A percentile compares a stretch with the other conserved stretches of the same genome.
phyloP scores from a whole-genome alignment of 495 filamentous ascomycete genomes.

The Daldinia vernicosa region DNA sequence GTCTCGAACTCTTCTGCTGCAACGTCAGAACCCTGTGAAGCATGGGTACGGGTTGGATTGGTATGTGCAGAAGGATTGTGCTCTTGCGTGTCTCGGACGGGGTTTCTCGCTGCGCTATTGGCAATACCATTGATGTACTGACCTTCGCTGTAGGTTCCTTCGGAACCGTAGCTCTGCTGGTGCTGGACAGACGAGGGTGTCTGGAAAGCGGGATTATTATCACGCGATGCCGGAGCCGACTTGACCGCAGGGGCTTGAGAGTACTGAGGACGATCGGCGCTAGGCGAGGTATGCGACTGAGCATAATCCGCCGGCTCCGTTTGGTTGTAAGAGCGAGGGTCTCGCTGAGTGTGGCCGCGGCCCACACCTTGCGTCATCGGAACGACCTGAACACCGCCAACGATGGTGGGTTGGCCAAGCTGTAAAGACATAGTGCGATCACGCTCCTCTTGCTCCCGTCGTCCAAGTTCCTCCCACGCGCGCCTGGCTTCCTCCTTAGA shows the following conservation, averaged over 20 bases:
- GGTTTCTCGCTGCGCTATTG: slow-evolving; percentile 50
- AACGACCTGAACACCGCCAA: slow-evolving; percentile 95
- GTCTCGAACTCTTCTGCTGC: slow-evolving; percentile 62
- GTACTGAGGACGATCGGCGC: slow-evolving; percentile 47
- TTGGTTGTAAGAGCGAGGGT: slow-evolving; percentile 52
- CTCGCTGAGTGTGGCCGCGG: slow-evolving; percentile 65
- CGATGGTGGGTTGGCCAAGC: slow-evolving; percentile 85
- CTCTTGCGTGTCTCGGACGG: slow-evolving; percentile 57
- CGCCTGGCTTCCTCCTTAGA: slow-evolving; percentile 95
- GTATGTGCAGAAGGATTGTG: slow-evolving; percentile 41
- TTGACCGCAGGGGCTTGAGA: slow-evolving; percentile 53
- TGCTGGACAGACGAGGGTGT: slow-evolving; percentile 47
- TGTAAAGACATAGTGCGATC: slow-evolving; percentile 85
- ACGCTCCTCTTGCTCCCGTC: slow-evolving; percentile 94
- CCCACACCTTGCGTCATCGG: slow-evolving; percentile 85
- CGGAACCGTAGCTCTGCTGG: slow-evolving; percentile 56
- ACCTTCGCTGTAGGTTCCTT: slow-evolving; percentile 65
- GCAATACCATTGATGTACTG: slow-evolving; percentile 61
- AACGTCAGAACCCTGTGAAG: slow-evolving; percentile 53
- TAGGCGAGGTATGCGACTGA: slow-evolving; percentile 46
- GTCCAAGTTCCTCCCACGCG: slow-evolving; percentile 96
- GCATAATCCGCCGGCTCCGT: slow-evolving; percentile 52
- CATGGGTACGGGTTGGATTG: slow-evolving; percentile 51
- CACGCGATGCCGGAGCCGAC: slow-evolving; percentile 41
- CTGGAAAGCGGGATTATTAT: slow-evolving; percentile 32